phyloP scores from a whole-genome alignment of 202 grass and related monocot species.

The Setaria italica region DNA sequence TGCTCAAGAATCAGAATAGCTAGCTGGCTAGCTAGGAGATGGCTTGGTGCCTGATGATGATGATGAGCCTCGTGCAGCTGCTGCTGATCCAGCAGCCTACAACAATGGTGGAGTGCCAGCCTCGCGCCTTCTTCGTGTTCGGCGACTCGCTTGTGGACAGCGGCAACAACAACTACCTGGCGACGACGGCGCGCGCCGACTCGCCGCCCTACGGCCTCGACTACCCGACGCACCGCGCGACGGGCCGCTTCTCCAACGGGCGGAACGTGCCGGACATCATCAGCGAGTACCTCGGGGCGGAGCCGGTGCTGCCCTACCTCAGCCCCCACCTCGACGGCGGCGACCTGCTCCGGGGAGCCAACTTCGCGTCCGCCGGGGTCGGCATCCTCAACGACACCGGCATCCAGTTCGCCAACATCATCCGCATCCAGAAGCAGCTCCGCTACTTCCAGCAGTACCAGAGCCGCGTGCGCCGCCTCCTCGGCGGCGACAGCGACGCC shows the following conservation, averaged over 20 bases:
- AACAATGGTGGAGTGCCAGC: neutral
- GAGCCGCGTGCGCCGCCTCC: conserved; percentile 45
- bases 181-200: conserved; percentile 82
- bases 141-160: conserved; percentile 95
- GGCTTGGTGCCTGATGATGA: neutral
- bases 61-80: neutral
- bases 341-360: conserved; percentile 72
- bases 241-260: conserved; percentile 89
- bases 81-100: neutral
- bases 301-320: conserved; percentile 76
- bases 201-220: conserved; percentile 79
- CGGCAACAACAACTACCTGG: conserved; percentile 89
- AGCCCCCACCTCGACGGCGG: conserved; percentile 75
- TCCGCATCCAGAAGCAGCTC: conserved; percentile 71
- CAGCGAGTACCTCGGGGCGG: conserved; percentile 79
- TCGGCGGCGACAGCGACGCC: conserved; percentile 33
- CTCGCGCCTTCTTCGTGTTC: conserved; percentile 92
- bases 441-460: conserved; percentile 89
- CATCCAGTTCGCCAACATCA: conserved; percentile 85
- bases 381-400: conserved; percentile 94
- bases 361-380: conserved; percentile 91
- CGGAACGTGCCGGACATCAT: conserved; percentile 88
- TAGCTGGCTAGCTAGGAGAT: too few relatives aligned
- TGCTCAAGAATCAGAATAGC: neutral
- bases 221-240: conserved; percentile 74